Evolutionary conservation across 208 protist genomes (phyloP).

Genomic region (Leishmania tarentolae): DNA sequence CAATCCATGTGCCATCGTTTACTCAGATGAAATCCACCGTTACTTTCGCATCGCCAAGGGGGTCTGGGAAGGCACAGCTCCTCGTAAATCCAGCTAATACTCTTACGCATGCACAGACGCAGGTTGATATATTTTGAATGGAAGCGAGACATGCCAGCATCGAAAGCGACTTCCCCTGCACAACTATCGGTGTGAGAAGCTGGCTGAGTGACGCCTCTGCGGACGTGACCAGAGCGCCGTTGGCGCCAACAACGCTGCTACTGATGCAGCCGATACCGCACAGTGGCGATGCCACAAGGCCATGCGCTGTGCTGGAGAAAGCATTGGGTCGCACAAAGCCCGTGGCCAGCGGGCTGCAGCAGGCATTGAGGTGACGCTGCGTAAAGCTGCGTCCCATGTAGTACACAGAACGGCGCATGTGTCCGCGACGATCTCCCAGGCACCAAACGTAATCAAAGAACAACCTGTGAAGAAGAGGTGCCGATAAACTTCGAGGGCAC

Average conservation of each 20-base stretch:
- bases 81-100: conserved; percentile 65
- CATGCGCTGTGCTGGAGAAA: conserved; percentile 45
- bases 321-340: conserved; percentile 78
- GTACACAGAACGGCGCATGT: conserved; percentile 79
- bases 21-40: not conserved
- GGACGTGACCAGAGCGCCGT: conserved; percentile 21
- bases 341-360: conserved; percentile 72
- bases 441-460: not conserved
- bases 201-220: conserved; percentile 48
- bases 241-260: conserved; percentile 16
- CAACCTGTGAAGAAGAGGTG: not conserved
- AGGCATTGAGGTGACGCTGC: conserved; percentile 81
- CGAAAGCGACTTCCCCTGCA: conserved; percentile 43
- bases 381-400: conserved; percentile 88
- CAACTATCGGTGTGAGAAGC: conserved; percentile 51
- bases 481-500: not conserved
- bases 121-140: conserved; percentile 89
- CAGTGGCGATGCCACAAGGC: conserved; percentile 50
- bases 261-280: conserved; percentile 35
- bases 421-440: not conserved
- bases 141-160: conserved; percentile 53
- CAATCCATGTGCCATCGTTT: not conserved
- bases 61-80: not conserved
- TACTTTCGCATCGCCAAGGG: not conserved
- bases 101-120: conserved; percentile 86